phyloP scores from a whole-genome alignment of 306 rosid genomes.

The Benincasa hispida region DNA sequence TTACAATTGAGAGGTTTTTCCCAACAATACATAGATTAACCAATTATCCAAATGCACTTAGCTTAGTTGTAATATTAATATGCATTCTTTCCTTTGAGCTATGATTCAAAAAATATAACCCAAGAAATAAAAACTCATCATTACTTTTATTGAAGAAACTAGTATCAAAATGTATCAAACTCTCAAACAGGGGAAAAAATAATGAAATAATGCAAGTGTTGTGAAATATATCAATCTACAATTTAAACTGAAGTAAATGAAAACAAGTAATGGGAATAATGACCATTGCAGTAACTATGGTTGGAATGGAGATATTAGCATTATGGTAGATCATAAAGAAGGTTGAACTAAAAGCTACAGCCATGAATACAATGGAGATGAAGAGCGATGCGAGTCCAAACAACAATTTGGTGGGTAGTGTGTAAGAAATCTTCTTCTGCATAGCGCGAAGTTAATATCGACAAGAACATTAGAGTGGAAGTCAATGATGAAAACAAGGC shows the following conservation, averaged over 20 bases:
- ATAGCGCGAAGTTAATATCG: constrained; percentile 1
- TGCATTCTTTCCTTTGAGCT: no score
- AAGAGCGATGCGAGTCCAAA: neutral
- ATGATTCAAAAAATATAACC: no score
- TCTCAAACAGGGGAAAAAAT: no score
- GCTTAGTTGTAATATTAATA: no score
- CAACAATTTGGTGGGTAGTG: neutral
- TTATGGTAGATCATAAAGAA: neutral
- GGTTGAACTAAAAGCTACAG: neutral
- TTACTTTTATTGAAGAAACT: no score
- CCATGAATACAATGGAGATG: constrained; percentile 1
- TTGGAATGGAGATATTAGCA: neutral
- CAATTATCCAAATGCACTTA: no score
- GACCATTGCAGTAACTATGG: neutral
- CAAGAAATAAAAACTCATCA: no score
- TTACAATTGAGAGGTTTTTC: no score
- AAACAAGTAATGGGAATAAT: constrained; percentile 1
- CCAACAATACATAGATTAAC: no score
- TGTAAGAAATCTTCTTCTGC: constrained; percentile 5
- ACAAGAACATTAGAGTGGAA: neutral
- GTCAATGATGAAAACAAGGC: neutral
- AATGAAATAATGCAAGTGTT: neutral
- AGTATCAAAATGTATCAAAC: no score
- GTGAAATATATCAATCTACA: neutral
- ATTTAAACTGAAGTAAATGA: neutral